phyloP scores from a whole-genome alignment of 2,329 filamentous ascomycete genomes.

The Colletotrichum sp. region DNA sequence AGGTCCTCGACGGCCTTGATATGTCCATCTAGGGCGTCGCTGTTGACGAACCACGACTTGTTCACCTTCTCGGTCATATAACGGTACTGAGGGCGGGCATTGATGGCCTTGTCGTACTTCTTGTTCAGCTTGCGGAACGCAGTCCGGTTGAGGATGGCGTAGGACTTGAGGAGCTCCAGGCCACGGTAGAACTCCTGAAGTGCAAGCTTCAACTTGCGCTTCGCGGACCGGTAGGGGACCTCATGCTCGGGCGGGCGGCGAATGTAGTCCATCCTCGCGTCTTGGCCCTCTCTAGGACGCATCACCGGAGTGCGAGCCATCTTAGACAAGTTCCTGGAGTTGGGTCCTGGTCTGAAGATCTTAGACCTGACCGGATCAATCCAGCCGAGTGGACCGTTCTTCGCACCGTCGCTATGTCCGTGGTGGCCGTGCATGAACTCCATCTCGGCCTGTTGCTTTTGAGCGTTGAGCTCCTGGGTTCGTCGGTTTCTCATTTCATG shows the following conservation, averaged over 20 bases:
- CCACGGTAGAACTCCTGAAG: conserved; percentile 93
- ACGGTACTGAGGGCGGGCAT: conserved; percentile 75
- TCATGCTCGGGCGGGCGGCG: conserved; percentile 58
- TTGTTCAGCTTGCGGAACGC: conserved; percentile 98
- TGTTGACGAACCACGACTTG: conserved; percentile 89
- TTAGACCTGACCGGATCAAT: conserved; percentile 59
- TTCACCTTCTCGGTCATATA: conserved; percentile 95
- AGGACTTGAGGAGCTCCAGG: conserved; percentile 90
- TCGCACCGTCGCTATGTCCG: conserved; percentile 30
- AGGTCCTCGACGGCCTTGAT: conserved; percentile 86
- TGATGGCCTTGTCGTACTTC: conserved; percentile 93
- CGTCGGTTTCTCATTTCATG: conserved; percentile 91
- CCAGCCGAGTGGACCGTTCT: conserved; percentile 39
- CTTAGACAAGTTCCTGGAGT: conserved; percentile 62
- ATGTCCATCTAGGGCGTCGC: conserved; percentile 81
- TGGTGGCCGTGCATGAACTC: conserved; percentile 25
- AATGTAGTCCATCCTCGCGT: conserved; percentile 53
- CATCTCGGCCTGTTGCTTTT: conserved; percentile 39
- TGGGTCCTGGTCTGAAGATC: conserved; percentile 62
- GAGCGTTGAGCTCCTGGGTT: conserved; percentile 69
- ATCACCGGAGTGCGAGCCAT: conserved; percentile 59
- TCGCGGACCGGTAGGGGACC: conserved; percentile 86
- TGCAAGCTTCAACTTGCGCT: conserved; percentile 88
- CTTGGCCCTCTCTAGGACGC: conserved; percentile 28
- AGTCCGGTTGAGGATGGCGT: conserved; percentile 86